phyloP scores from a whole-genome alignment of 1,139 yeast species.

The Kluyveromyces sp. region DNA sequence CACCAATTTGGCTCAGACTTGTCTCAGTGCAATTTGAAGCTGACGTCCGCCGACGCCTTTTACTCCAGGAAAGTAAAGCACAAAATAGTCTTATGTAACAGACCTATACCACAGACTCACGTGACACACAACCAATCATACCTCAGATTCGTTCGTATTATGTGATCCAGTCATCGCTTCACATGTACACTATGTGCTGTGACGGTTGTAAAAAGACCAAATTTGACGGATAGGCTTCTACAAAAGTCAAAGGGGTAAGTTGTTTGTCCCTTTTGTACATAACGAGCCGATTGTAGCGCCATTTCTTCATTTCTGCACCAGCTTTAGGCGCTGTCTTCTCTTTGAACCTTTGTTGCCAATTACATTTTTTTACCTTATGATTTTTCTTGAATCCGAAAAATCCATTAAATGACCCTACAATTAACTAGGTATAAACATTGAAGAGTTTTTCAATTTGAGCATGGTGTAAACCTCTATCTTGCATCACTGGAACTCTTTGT shows the following conservation, averaged over 20 bases:
- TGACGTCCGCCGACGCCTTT: background rate
- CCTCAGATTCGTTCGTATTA: background rate
- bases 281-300: too few relatives aligned
- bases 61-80: too few relatives aligned
- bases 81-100: too few relatives aligned
- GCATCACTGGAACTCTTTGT: background rate
- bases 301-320: background rate
- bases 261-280: too few relatives aligned
- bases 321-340: background rate
- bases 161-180: background rate
- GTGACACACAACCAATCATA: conserved; percentile 13
- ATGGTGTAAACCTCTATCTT: background rate
- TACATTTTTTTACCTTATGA: background rate
- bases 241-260: too few relatives aligned
- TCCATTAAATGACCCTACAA: background rate
- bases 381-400: conserved; percentile 3
- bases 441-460: background rate
- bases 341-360: background rate
- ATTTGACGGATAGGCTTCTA: too few relatives aligned
- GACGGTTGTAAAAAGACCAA: too few relatives aligned
- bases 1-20: conserved; percentile 22
- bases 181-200: background rate
- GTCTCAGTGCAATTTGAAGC: conserved; percentile 18
- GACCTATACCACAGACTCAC: conserved; percentile 7
- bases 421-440: background rate